Evolutionary conservation across 2,329 filamentous ascomycete genomes (phyloP), one percentile per base, ranked within the genome.

Genomic region (Orbilia oligospora): DNA sequence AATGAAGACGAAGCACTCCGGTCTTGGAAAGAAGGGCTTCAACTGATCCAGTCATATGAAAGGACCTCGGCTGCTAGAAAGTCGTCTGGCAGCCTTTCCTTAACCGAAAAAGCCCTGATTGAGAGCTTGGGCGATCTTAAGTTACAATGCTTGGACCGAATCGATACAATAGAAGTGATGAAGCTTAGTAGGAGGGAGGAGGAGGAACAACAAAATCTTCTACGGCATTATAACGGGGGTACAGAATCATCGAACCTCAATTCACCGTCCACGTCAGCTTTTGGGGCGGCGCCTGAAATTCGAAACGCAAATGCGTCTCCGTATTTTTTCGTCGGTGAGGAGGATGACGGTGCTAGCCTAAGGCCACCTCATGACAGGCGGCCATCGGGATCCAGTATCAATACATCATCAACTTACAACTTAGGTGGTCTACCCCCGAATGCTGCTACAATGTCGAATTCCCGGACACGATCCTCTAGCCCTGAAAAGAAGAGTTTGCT

Each of bases 1-100:
- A 95, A 97, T 84, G 94, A 98, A 86, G 87, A 88, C 73, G 95
- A 98, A 87, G 95, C 96, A 14, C 89, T 97, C 84, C 89, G 93
- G 83, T 94, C 93, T 83, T 99, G 96, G 96, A 92, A 90, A 83
- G 90, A 90, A 76, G 95, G 94, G 3, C 91, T 98, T 70, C 92
- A 95, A 81, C 91, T 94, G 80, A 97, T 99, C 82, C 80, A 81
- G 27, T 91, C 92, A 84, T 92, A 94, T 82, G 91, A 96, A 85
- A 61, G 73, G 8, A 71, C 73, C 18, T 61, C 73, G 8, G 73
- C 73, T 18, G 73, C 63, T 46, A 49, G 73, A 16, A 77, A 55
- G 38, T 92, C 92, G 75, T 92, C 91, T 84, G 92, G 92, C 83
- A 90, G 93, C 20, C 90, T 90, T 82, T 91, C 90, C 64, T 93